phyloP scores from a whole-genome alignment of 1,284 basidiomycete species.

The Phaffia rhodozyma region DNA sequence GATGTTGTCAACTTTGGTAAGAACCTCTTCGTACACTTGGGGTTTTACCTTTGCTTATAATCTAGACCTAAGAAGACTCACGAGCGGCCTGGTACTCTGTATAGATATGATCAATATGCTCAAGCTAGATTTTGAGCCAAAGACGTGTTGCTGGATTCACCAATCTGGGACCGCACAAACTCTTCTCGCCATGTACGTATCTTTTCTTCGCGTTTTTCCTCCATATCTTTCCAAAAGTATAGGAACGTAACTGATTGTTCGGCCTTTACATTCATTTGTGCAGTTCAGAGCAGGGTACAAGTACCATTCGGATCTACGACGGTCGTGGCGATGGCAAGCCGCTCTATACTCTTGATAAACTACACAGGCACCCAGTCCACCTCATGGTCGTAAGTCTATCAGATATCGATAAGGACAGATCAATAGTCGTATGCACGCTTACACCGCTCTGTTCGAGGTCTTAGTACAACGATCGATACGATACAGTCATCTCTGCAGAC shows the following conservation, averaged over 20 bases:
- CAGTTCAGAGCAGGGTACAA: slow-evolving; percentile 65
- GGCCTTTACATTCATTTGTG: slow-evolving; percentile 24
- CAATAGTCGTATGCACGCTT: neutral
- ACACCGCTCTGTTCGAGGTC: slow-evolving; percentile 13
- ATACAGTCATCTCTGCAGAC: slow-evolving; percentile 88
- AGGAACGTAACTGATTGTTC: slow-evolving; percentile 4
- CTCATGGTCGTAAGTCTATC: slow-evolving; percentile 61
- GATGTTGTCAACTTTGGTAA: slow-evolving; percentile 93
- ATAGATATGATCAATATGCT: slow-evolving; percentile 98
- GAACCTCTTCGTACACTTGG: slow-evolving; percentile 23
- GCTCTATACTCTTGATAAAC: slow-evolving; percentile 55
- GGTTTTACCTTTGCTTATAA: neutral
- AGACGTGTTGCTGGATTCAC: slow-evolving; percentile 89
- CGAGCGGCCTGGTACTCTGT: neutral
- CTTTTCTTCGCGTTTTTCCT: neutral
- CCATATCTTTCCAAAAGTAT: neutral
- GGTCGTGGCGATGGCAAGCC: slow-evolving; percentile 72
- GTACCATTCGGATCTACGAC: slow-evolving; percentile 79
- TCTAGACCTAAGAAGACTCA: slow-evolving; percentile 2
- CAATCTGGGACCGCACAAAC: slow-evolving; percentile 72
- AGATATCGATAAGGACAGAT: neutral
- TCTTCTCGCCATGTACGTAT: slow-evolving; percentile 69
- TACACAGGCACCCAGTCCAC: slow-evolving; percentile 82
- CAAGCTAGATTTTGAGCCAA: slow-evolving; percentile 70
- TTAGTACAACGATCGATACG: slow-evolving; percentile 79